These are phyloP conservation scores for Chamaecrista fasciculata DNA, from an alignment of 306 rosid species.

Conservation along the genomic window DNA sequence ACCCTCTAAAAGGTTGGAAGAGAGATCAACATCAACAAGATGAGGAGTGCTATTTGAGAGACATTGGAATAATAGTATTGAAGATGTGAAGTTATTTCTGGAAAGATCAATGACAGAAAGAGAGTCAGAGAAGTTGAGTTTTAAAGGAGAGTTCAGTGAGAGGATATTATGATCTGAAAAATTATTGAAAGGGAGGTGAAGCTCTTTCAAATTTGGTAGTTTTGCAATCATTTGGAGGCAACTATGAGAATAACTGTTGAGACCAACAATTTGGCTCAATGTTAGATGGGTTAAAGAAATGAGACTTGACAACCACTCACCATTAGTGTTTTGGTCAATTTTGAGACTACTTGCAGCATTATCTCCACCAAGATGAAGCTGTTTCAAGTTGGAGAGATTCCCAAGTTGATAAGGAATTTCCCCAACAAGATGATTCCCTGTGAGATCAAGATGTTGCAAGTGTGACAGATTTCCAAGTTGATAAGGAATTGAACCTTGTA, in stretches of 20 bases:
- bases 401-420: conserved; percentile 32
- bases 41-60: conserved; percentile 10
- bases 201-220: conserved; percentile 9
- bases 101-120: conserved; percentile 11
- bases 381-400: conserved; percentile 23
- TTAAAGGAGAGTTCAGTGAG: background rate
- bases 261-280: background rate
- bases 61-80: conserved; percentile 27
- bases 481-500: background rate
- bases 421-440: background rate
- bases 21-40: conserved; percentile 23
- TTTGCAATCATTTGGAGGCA: conserved; percentile 7
- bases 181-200: background rate
- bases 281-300: conserved; percentile 30
- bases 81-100: background rate
- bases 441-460: conserved; percentile 25
- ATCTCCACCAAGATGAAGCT: conserved; percentile 1
- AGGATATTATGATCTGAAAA: conserved; percentile 12
- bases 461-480: conserved; percentile 24
- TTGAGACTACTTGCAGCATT: background rate
- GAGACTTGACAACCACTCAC: conserved; percentile 30
- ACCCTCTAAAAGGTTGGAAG: background rate
- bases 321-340: background rate
- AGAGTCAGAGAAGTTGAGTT: conserved; percentile 21
- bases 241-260: background rate